These are phyloP conservation scores for Euphorbia peplus DNA, from an alignment of 345 rosid genomes.

Conservation along the genomic window DNA sequence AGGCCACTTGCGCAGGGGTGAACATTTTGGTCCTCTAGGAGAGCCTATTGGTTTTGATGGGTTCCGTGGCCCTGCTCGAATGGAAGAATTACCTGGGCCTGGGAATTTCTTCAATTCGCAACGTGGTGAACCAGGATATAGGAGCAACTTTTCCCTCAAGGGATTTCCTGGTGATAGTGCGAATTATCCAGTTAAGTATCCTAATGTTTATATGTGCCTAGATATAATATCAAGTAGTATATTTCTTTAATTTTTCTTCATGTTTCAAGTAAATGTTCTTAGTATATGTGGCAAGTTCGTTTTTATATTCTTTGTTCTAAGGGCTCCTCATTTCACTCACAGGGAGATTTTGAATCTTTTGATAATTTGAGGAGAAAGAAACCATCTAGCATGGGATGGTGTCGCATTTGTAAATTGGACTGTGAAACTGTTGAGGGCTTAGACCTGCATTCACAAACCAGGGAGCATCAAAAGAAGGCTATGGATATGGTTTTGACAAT, in stretches of 20 bases:
- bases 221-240: not conserved
- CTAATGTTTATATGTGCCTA: not conserved
- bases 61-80: conserved; percentile 35
- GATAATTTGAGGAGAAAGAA: conserved; percentile 56
- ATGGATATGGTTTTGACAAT: conserved; percentile 60
- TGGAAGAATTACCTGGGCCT: conserved; percentile 43
- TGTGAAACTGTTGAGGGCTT: conserved; percentile 72
- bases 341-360: conserved; percentile 51
- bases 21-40: conserved; percentile 35
- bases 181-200: conserved; percentile 48
- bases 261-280: not conserved
- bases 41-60: conserved; percentile 37
- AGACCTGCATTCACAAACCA: conserved; percentile 66
- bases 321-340: conserved; percentile 11
- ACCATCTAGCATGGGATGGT: conserved; percentile 60
- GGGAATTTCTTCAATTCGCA: conserved; percentile 37
- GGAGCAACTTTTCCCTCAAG: conserved; percentile 48
- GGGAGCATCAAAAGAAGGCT: conserved; percentile 70
- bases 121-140: conserved; percentile 61
- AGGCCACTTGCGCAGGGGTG: conserved; percentile 46
- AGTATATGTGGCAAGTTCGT: not conserved
- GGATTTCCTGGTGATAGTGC: conserved; percentile 46
- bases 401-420: conserved; percentile 74
- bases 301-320: not conserved
- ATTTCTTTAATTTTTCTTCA: not conserved